Evolutionary conservation across 2,329 filamentous ascomycete genomes (phyloP).

Genomic region (Exophiala aquamarina): DNA sequence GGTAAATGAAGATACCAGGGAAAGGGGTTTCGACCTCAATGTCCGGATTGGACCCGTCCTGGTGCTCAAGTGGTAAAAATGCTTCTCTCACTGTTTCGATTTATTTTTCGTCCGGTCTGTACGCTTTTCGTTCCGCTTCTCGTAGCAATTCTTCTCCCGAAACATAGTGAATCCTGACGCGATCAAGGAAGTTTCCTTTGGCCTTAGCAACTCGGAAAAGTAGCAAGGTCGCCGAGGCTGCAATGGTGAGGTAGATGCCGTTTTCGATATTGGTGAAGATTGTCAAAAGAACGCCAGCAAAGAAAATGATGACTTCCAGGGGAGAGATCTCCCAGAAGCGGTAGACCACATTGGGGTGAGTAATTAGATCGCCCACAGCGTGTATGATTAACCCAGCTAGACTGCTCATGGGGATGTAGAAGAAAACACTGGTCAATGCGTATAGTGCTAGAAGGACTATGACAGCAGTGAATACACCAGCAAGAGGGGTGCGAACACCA

Average conservation of each 20-base stretch:
- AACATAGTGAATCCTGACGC: constrained; percentile 80
- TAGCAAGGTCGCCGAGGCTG: constrained; percentile 72
- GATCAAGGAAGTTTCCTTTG: constrained; percentile 78
- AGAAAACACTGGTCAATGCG: constrained; percentile 83
- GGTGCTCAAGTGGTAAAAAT: constrained; percentile 82
- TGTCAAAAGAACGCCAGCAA: constrained; percentile 86
- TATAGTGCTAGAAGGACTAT: constrained; percentile 90
- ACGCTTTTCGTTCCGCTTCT: constrained; percentile 48
- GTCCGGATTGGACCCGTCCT: constrained; percentile 86
- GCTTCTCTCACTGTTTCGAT: constrained; percentile 67
- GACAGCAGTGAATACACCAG: constrained; percentile 81
- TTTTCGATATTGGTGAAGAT: constrained; percentile 87
- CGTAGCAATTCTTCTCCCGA: constrained; percentile 74
- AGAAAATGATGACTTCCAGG: constrained; percentile 87
- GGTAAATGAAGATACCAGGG: constrained; percentile 92
- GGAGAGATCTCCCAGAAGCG: constrained; percentile 95
- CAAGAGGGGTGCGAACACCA: constrained; percentile 86
- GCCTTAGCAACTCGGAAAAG: constrained; percentile 82
- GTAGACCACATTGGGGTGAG: constrained; percentile 85
- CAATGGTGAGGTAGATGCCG: constrained; percentile 86
- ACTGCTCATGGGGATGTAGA: constrained; percentile 80
- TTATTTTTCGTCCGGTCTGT: constrained; percentile 25
- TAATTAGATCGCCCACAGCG: constrained; percentile 89
- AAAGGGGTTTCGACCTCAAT: constrained; percentile 78
- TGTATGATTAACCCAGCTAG: constrained; percentile 92